Percentiles rank a stretch among this genome's conserved stretches.
Conservation (phyloP, 2,329 filamentous ascomycete species). For the Colletotrichum sp. region DNA sequence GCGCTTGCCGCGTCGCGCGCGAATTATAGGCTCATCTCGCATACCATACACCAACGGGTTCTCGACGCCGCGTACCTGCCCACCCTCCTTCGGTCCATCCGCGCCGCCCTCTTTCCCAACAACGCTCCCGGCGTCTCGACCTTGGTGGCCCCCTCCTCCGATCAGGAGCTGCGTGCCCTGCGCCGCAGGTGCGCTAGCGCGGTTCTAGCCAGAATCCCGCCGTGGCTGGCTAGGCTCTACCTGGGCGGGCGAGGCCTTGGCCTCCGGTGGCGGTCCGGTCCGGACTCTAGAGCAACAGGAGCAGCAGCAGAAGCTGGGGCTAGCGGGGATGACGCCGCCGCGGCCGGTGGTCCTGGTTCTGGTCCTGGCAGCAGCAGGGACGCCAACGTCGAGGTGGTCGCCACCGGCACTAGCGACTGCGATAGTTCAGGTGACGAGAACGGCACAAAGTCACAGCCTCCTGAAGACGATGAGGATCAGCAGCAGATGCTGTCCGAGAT, state of each 20-base stretch:
- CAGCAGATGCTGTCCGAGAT: constrained; percentile 61
- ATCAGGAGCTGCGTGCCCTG: constrained; percentile 65
- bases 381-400: constrained; percentile 26
- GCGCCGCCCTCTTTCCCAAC: constrained; percentile 84
- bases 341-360: background rate
- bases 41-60: constrained; percentile 60
- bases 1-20: constrained; percentile 18
- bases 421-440: constrained; percentile 20
- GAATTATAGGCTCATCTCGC: constrained; percentile 59
- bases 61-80: constrained; percentile 70
- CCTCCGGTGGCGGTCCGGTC: constrained; percentile 26
- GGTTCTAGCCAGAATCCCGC: constrained; percentile 54
- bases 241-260: constrained; percentile 47
- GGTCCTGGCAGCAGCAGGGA: background rate
- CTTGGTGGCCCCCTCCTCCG: constrained; percentile 63
- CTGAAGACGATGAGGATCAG: constrained; percentile 43
- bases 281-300: background rate
- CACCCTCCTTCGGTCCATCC: constrained; percentile 71
- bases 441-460: constrained; percentile 19
- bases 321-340: background rate
- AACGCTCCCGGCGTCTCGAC: constrained; percentile 74
- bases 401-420: constrained; percentile 21
- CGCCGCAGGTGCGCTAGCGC: constrained; percentile 70
- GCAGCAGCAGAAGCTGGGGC: background rate
- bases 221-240: constrained; percentile 53